Base-by-base conservation (phyloP, 495 filamentous ascomycete species). In the Cryomyces minteri region DNA sequence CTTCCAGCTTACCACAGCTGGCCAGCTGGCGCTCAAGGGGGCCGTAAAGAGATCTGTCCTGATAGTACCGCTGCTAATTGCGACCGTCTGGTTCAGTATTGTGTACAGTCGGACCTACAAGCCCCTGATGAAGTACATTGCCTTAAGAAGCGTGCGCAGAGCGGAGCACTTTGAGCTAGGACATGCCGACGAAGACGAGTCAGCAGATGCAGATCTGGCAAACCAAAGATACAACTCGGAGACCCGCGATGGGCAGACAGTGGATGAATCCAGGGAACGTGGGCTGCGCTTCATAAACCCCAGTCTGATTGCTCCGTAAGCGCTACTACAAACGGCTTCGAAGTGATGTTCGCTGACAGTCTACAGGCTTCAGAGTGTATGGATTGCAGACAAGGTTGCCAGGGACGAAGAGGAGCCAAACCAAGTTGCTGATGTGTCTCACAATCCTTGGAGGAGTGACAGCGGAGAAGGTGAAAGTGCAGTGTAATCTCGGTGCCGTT, bases 1-100 rank as follows among this genome's bases (percentile, higher is more conserved):
- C 32, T 94, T 93, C 57, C 88, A 99, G 54, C 57, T 94, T 28
- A 80, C 88, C 33, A 92, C 92, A 73, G 82, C 87, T 9, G 90
- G 88, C 2, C 76, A 85, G 38, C 67, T 99, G 18, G 84, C 85
- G 7, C 62, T 88, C n/a, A 72, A 73, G 30, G 57, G 67, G 34
- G 82, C 80, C 0, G 82, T 85, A 45, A 75, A 71, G 10, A 68
- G 79, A 5, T 79, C 87, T 0, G 58, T 76, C 32, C 62, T 92
- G 8, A 69, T 96, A 12, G 60, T 79, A 3, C 92, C 92, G 30
- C 70, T 96, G 1, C 60, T 95, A 4, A 58, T 73, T 5, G 73
- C 70, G 18, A 93, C 87, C 0, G 60, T 95, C 6, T 94, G 88
- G 84, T 87, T 88, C 54, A 79, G 71, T 34, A 82, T 81, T 57